phyloP scores from a whole-genome alignment of 495 filamentous ascomycete genomes.

The Tuber magnatum region DNA sequence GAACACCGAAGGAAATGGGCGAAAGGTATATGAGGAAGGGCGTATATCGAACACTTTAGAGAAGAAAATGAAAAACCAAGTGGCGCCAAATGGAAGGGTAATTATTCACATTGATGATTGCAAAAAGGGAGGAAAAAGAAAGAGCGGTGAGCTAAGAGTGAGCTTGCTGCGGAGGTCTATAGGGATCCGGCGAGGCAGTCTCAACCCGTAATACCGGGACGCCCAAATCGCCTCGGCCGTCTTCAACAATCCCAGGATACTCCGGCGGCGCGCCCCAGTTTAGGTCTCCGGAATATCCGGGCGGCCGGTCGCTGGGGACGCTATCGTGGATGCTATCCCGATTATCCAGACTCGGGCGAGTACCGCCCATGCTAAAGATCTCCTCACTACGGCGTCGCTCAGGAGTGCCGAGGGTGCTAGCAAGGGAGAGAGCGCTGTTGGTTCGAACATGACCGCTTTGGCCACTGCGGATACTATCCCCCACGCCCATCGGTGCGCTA shows the following conservation, averaged over 20 bases:
- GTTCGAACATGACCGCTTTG: constrained; percentile 10
- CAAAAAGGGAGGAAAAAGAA: background rate
- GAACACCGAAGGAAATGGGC: constrained; percentile 5
- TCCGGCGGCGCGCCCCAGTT: constrained; percentile 21
- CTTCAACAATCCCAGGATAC: constrained; percentile 10
- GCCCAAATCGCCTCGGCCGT: constrained; percentile 11
- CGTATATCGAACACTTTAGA: background rate
- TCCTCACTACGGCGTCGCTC: constrained; percentile 28
- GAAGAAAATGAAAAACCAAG: background rate
- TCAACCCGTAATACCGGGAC: constrained; percentile 27
- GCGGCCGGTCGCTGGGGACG: constrained; percentile 19
- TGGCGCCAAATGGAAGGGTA: background rate
- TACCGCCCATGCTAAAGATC: constrained; percentile 25
- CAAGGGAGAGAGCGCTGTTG: constrained; percentile 1
- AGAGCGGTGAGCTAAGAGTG: background rate
- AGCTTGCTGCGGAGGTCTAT: constrained; percentile 15
- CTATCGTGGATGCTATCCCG: constrained; percentile 14
- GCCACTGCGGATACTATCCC: constrained; percentile 24
- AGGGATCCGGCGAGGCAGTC: constrained; percentile 21
- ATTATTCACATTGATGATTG: constrained; percentile 14
- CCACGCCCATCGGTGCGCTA: constrained; percentile 34
- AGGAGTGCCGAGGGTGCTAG: constrained; percentile 7
- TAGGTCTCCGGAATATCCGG: constrained; percentile 22
- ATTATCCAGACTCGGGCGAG: constrained; percentile 16
- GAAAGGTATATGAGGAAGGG: constrained; percentile 5